phyloP scores from a whole-genome alignment of 1,284 basidiomycete genomes.

The Naganishia albida region DNA sequence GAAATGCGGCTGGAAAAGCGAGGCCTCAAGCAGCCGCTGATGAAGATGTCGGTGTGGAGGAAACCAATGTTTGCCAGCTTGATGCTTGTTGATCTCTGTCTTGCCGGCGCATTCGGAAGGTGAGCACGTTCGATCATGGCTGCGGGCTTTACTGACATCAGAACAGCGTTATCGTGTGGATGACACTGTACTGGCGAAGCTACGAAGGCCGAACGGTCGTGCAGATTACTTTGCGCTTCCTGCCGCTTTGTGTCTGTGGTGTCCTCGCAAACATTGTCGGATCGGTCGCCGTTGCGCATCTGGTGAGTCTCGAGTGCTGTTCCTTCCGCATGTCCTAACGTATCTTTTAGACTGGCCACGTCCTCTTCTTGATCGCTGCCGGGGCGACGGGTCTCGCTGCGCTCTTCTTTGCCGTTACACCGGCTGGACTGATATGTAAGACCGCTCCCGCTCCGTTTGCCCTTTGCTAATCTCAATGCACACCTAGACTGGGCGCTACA shows the following conservation, averaged over 20 bases:
- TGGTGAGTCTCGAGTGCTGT: not conserved
- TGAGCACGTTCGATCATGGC: not conserved
- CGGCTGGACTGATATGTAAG: constrained; percentile 15
- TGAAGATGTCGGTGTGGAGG: constrained; percentile 22
- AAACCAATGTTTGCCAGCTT: constrained; percentile 21
- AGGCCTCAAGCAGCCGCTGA: constrained; percentile 7
- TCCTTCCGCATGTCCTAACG: not conserved
- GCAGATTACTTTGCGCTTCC: constrained; percentile 16
- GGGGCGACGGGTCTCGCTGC: constrained; percentile 3
- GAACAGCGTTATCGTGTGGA: constrained; percentile 22
- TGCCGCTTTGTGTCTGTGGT: constrained; percentile 17
- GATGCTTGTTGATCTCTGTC: constrained; percentile 17
- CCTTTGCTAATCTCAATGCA: not conserved
- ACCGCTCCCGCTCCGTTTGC: not conserved
- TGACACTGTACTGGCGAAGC: constrained; percentile 23
- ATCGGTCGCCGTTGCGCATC: constrained; percentile 10
- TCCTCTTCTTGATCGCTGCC: constrained; percentile 21
- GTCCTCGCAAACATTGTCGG: constrained; percentile 14
- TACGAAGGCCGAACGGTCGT: constrained; percentile 16
- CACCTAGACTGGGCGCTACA: constrained; percentile 16
- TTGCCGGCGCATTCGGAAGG: constrained; percentile 17
- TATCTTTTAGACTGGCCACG: constrained; percentile 8
- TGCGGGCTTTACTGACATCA: not conserved
- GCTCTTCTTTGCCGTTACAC: constrained; percentile 22
- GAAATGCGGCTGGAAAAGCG: constrained; percentile 18